Evolutionary conservation across 2,329 filamentous ascomycete genomes (phyloP).

Genomic region (Ustulina deusta): DNA sequence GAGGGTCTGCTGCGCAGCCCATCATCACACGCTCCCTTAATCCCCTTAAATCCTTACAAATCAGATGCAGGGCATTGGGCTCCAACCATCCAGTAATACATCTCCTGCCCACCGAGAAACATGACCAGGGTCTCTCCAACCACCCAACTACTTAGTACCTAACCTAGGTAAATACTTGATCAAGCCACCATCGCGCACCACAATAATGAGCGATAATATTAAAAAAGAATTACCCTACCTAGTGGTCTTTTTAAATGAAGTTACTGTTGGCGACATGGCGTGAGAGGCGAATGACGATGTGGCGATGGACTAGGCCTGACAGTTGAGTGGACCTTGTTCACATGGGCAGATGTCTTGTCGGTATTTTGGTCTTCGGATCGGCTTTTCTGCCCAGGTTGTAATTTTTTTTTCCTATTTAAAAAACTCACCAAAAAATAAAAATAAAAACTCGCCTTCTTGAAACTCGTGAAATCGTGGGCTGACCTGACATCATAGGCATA

Average conservation of each 20-base stretch:
- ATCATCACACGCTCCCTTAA: conserved; percentile 8
- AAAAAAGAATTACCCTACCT: neutral
- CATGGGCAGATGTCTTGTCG: neutral
- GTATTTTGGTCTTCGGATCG: neutral
- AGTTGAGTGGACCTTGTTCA: conserved; percentile 22
- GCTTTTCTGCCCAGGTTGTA: neutral
- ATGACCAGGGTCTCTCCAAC: conserved; percentile 21
- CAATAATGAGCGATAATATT: conserved; percentile 7
- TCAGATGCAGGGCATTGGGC: conserved; percentile 32
- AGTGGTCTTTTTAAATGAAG: conserved; percentile 1
- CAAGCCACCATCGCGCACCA: conserved; percentile 1
- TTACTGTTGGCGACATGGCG: conserved; percentile 11
- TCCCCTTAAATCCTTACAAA: conserved; percentile 35
- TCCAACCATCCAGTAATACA: conserved; percentile 34
- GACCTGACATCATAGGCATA: neutral
- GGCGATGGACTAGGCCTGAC: conserved; percentile 29
- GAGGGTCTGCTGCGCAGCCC: conserved; percentile 15
- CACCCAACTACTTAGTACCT: conserved; percentile 15
- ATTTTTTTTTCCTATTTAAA: neutral
- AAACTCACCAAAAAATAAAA: neutral
- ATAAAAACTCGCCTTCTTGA: neutral
- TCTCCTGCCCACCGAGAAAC: conserved; percentile 33
- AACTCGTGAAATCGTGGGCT: neutral
- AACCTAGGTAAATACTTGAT: conserved; percentile 7
- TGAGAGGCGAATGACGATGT: conserved; percentile 38